Base-by-base conservation (phyloP, 108 stramenopile species). In the Cyclotella atomus region DNA sequence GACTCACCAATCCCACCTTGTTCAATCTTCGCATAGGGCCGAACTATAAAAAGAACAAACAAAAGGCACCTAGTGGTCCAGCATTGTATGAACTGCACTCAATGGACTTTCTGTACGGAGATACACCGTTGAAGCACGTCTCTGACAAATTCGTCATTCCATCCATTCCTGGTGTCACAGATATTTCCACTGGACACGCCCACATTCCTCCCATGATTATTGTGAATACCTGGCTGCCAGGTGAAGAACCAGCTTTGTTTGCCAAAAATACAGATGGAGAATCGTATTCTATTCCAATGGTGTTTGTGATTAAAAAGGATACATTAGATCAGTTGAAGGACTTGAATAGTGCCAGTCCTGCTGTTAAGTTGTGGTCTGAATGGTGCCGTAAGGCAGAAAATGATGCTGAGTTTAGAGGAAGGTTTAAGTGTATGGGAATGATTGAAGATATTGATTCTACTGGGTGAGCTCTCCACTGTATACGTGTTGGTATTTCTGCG, bases 401-500 rank as follows among this genome's bases (percentile, higher is more conserved):
- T 23, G 87, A 88, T 34, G 56, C 75, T 9, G 79, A 77, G 27
- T 85, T 84, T 69, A 54, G 83, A 29, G 87, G 84, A 30, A 80
- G 87, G 23, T 88, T 88, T 67, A 86, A 86, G 64, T 76, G 76
- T 45, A 80, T 84, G 82, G 81, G 77, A 1, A 59, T 74, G 52
- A 70, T 83, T 55, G 84, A 82, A 49, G 73, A 83, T 35, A 81
- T 84, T 44, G 84, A 79, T 46, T 56, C 71, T 36, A 77, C 70
- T 10, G 74, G 74, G 74, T 75, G 19, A 57, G 56, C 12, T 45
- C 38, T 41, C 12, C 9, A 9, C 9, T 41, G 38, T 41, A 36
- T 23, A 6, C 61, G 30, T 30, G 23, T 25, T 63, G 23, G n/a
- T n/a, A n/a, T n/a, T n/a, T n/a, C n/a, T n/a, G n/a, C n/a, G n/a